phyloP scores from a whole-genome alignment of 1,139 yeast genomes.

The Groenewaldozyma sp. region DNA sequence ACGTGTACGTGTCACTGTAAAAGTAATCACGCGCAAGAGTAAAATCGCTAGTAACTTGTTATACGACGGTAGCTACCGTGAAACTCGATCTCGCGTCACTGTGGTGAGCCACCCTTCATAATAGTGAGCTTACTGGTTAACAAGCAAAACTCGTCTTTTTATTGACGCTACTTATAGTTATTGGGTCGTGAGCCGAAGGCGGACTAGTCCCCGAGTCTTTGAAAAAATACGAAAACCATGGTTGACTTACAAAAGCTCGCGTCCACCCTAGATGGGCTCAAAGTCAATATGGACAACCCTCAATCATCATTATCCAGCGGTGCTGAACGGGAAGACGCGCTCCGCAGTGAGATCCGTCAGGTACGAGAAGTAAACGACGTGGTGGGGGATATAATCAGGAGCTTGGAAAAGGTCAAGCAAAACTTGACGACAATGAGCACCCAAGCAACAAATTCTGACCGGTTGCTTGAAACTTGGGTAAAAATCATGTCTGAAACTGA shows the following conservation, averaged over 20 bases:
- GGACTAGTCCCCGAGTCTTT: no score
- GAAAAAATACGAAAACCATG: no score
- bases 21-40: no score
- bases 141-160: no score
- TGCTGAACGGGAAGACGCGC: slow-evolving; percentile 17
- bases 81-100: no score
- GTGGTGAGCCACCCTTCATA: no score
- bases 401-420: slow-evolving; percentile 18
- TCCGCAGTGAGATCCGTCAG: slow-evolving; percentile 20
- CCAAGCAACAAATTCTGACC: slow-evolving; percentile 26
- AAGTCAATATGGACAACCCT: slow-evolving; percentile 1
- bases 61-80: no score
- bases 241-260: slow-evolving; percentile 5
- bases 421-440: slow-evolving; percentile 19
- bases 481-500: slow-evolving; percentile 29
- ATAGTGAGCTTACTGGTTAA: no score
- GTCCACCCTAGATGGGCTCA: slow-evolving; percentile 7
- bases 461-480: slow-evolving; percentile 28
- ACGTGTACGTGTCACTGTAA: no score
- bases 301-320: not conserved
- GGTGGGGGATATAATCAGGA: slow-evolving; percentile 18
- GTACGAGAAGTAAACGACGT: slow-evolving; percentile 20
- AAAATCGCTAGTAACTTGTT: no score
- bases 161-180: no score
- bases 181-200: no score